Percentiles rank a stretch among this genome's conserved stretches.
phyloP scores from a whole-genome alignment of 2,329 filamentous ascomycete species.

The Fusarium dimerum region DNA sequence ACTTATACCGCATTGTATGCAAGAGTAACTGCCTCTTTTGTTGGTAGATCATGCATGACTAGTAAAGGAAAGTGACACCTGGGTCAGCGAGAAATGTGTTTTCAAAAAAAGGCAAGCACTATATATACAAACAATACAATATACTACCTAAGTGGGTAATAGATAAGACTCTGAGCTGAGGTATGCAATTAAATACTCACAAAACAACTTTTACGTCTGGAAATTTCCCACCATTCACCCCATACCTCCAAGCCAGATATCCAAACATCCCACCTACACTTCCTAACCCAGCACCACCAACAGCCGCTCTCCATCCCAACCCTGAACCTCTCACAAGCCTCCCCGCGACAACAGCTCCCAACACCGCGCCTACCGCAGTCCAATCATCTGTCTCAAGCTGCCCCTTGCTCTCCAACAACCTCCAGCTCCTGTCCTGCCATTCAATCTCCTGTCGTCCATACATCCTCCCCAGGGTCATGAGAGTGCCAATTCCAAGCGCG shows the following conservation, averaged over 20 bases:
- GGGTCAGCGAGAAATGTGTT: not conserved
- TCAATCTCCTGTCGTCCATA: slow-evolving; percentile 58
- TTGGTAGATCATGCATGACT: too few relatives aligned
- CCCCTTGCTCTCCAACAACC: slow-evolving; percentile 57
- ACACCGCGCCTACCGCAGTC: slow-evolving; percentile 46
- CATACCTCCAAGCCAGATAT: slow-evolving; percentile 53
- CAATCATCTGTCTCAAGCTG: slow-evolving; percentile 61
- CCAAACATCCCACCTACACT: slow-evolving; percentile 50
- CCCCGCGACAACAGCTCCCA: slow-evolving; percentile 36
- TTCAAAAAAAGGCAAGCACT: not conserved
- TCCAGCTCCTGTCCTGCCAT: slow-evolving; percentile 65
- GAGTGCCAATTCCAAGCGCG: slow-evolving; percentile 44
- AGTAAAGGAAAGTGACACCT: too few relatives aligned
- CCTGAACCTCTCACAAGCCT: slow-evolving; percentile 25
- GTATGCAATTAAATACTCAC: not conserved
- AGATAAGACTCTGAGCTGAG: not conserved
- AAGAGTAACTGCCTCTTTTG: not conserved
- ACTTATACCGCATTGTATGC: not conserved
- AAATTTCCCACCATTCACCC: slow-evolving; percentile 46
- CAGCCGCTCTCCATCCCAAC: slow-evolving; percentile 40
- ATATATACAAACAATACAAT: not conserved
- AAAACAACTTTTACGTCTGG: slow-evolving; percentile 24
- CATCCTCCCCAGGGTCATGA: slow-evolving; percentile 53
- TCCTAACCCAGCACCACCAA: slow-evolving; percentile 50
- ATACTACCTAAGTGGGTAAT: not conserved